Base-by-base conservation (phyloP, 1,139 yeast species). In the Saccharomyces hybrid region DNA sequence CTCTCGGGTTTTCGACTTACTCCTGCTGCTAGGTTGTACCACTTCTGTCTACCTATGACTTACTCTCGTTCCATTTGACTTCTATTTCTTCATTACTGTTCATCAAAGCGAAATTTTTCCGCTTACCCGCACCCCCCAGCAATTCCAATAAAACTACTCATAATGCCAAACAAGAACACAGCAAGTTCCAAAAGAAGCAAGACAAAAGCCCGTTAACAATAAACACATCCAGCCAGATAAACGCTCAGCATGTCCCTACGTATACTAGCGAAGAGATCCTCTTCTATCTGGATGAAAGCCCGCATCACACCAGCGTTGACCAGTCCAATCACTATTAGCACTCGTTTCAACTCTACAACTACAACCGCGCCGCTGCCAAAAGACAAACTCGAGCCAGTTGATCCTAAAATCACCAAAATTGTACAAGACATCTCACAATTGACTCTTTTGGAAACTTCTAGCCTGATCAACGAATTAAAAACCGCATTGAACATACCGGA, bases 381-480 rank as follows among this genome's bases (percentile, higher is more conserved):
- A 16, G 42, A 34, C 4, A 11, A 34, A 5, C 5, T 11, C 38
- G 73, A 79, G 7, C 78, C 84, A 55, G 95, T 87, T 56, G 95
- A 88, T 73, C 95, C 98, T 61, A 91, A 93, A 74, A 91, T 93
- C 71, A 69, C 85, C 50, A 74, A 83, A 59, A 91, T 93, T 66
- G 99, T 95, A 56, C 95, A 89, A 67, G 88, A 88, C 68, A 93
- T 93, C 70, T 84, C 97, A 55, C 81, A 87, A 64, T 80, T 93
- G 71, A 90, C 96, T 19, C 80, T 93, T 57, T 79, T 91, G 67
- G 99, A 93, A 76, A 93, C 99, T 16, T 85, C 97, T 13, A 73
- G 86, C 38, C 81, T 93, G 68, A 88, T 93, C 61, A 72, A 82
- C 51, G 97, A 89, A 72, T 82, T 93, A 68, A 93, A 93, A 75